These are phyloP conservation scores for Aspergillus calidoustus DNA, from an alignment of 2,329 filamentous ascomycete species.

Conservation along the genomic window DNA sequence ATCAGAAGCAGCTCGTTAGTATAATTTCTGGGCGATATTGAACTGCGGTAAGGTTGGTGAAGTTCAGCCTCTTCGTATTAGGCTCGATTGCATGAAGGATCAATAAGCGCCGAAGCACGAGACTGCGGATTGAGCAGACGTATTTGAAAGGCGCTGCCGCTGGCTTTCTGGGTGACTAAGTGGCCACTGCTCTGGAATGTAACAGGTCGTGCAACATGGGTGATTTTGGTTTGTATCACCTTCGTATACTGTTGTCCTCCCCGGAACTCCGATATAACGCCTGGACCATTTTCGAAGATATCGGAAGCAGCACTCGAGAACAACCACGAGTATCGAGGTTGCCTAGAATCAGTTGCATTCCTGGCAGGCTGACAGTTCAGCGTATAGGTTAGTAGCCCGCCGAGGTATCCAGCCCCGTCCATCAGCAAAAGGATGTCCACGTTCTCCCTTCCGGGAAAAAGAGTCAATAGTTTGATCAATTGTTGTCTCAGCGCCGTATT, in stretches of 20 bases:
- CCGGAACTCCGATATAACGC: background rate
- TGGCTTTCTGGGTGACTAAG: background rate
- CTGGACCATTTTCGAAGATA: background rate
- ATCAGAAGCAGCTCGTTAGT: background rate
- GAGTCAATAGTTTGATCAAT: background rate
- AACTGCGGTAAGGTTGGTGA: background rate
- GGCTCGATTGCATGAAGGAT: background rate
- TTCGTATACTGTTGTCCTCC: background rate
- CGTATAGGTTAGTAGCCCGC: background rate
- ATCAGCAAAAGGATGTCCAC: background rate
- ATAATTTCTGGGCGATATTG: background rate
- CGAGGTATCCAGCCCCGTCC: background rate
- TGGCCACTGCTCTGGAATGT: background rate
- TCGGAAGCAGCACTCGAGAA: background rate
- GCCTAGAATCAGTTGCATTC: background rate
- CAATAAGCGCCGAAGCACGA: background rate
- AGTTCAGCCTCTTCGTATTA: background rate
- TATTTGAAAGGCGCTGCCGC: background rate
- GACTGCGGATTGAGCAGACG: background rate
- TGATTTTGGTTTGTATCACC: background rate
- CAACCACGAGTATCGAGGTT: background rate
- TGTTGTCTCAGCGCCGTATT: background rate
- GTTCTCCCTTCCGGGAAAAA: background rate
- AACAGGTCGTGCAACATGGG: background rate
- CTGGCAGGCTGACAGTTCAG: background rate